Conservation (phyloP, 257 asterid genomes). For the Penstemon barbatus region DNA sequence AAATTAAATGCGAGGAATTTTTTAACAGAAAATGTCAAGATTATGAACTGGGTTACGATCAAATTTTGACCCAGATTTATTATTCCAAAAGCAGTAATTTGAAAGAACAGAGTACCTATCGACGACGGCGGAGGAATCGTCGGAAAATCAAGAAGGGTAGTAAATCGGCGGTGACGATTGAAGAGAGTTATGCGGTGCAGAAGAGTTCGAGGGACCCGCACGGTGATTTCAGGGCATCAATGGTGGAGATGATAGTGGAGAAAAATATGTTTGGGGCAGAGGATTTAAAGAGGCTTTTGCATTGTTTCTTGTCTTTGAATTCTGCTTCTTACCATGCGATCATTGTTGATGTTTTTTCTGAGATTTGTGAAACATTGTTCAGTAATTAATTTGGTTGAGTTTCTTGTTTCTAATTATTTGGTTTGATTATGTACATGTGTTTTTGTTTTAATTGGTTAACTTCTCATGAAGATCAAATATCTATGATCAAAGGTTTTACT, state of each 20-base stretch:
- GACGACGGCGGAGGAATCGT: conserved; percentile 13
- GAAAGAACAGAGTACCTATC: background rate
- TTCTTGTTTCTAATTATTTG: background rate
- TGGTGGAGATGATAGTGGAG: conserved; percentile 85
- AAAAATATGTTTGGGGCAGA: conserved; percentile 55
- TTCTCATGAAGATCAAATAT: background rate
- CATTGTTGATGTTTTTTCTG: conserved; percentile 55
- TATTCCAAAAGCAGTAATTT: conserved; percentile 1
- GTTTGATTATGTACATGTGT: background rate
- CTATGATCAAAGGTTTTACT: no score
- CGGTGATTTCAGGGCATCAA: conserved; percentile 70
- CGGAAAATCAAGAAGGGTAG: conserved; percentile 13
- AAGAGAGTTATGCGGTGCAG: conserved; percentile 60
- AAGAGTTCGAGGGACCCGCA: conserved; percentile 63
- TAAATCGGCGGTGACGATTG: conserved; percentile 25
- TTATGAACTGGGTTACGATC: conserved; percentile 16
- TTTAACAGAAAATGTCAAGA: background rate
- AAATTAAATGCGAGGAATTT: background rate
- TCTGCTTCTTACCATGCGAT: conserved; percentile 48
- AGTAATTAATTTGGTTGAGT: conserved; percentile 28
- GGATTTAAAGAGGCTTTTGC: conserved; percentile 61
- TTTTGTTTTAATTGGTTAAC: background rate
- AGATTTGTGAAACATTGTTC: conserved; percentile 65
- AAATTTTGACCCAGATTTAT: conserved; percentile 23
- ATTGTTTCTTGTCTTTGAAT: conserved; percentile 56